These are phyloP conservation scores for Anthostomella pinea DNA, from an alignment of 2,329 filamentous ascomycete genomes.

Conservation along the genomic window DNA sequence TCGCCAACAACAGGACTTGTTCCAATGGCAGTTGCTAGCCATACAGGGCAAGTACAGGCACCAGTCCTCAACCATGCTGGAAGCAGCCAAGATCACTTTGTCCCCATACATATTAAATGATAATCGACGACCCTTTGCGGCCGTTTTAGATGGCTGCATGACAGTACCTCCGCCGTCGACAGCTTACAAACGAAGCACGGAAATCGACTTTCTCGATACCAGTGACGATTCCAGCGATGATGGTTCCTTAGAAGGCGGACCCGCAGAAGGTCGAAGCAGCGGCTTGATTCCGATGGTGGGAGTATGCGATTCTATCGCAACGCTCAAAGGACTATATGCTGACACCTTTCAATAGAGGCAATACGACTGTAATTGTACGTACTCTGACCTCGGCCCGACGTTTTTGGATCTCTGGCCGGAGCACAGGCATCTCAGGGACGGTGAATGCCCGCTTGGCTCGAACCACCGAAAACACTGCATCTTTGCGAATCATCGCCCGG, in stretches of 20 bases:
- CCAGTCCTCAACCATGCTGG: no score
- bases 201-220: not conserved
- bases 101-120: no score
- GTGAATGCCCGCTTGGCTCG: slow-evolving; percentile 19
- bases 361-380: slow-evolving; percentile 19
- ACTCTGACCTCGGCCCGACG: slow-evolving; percentile 19
- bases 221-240: not conserved
- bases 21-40: not conserved
- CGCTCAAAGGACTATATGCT: no score
- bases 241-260: not conserved
- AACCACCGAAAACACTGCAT: slow-evolving; percentile 23
- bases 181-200: no score
- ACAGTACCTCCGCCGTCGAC: no score
- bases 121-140: no score
- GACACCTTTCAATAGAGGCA: slow-evolving; percentile 7
- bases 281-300: no score
- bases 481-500: slow-evolving; percentile 17
- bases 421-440: slow-evolving; percentile 21
- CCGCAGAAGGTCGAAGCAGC: not conserved
- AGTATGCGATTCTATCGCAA: no score
- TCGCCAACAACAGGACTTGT: not conserved
- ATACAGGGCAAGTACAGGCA: no score
- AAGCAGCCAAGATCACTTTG: no score
- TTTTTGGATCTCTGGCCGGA: slow-evolving; percentile 12
- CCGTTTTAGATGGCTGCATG: no score